These are phyloP conservation scores for Epichloe elymi DNA, from an alignment of 2,329 filamentous ascomycete genomes.

Conservation along the genomic window DNA sequence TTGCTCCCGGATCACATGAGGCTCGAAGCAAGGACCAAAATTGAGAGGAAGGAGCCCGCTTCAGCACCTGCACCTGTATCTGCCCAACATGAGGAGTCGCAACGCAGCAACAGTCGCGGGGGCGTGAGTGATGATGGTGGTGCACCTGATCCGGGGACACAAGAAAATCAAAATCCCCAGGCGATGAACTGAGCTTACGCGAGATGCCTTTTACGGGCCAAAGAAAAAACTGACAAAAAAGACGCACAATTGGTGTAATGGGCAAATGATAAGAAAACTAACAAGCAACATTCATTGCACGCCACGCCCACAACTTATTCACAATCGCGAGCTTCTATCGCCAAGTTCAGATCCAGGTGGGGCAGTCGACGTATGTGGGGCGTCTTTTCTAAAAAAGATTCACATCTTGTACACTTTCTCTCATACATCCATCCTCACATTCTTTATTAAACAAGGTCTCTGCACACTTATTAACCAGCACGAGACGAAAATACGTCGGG, in stretches of 20 bases:
- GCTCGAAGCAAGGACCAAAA: not conserved
- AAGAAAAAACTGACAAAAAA: not conserved
- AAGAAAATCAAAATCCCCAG: not conserved
- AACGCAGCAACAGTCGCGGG: not conserved
- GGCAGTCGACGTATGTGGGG: not conserved
- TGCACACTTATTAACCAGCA: not conserved
- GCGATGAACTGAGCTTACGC: not conserved
- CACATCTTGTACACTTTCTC: not conserved
- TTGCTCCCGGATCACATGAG: conserved; percentile 23
- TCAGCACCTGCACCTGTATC: not conserved
- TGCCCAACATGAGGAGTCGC: not conserved
- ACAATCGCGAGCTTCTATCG: too few relatives aligned
- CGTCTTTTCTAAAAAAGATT: not conserved
- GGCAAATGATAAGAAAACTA: too few relatives aligned
- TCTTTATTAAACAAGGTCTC: not conserved
- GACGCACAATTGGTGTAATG: not conserved
- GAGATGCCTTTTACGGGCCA: not conserved
- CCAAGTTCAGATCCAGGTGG: not conserved
- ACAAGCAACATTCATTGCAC: too few relatives aligned
- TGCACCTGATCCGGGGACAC: not conserved
- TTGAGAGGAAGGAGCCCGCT: not conserved
- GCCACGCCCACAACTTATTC: too few relatives aligned
- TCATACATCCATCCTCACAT: not conserved
- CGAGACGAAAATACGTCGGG: not conserved
- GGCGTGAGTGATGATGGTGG: not conserved